Evolutionary conservation across 495 filamentous ascomycete genomes (phyloP), one percentile per base, ranked within the genome.

Genomic region (Haplographium delicatum): DNA sequence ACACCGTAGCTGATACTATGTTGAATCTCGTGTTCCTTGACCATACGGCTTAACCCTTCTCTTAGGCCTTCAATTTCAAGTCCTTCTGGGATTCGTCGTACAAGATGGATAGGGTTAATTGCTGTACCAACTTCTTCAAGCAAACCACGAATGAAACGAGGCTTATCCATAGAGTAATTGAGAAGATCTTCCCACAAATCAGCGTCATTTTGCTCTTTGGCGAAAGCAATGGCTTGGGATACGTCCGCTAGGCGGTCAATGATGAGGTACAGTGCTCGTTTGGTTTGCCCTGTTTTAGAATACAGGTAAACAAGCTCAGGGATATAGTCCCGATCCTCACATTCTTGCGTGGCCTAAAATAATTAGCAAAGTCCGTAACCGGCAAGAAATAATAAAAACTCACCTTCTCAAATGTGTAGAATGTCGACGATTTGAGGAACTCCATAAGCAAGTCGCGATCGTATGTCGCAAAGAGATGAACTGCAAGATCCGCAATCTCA

Each of bases 141-240:
- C 6, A 98, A 71, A 2, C 87, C 94, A 15, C 88, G 83, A 49
- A 98, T 96, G 69, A 98, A 98, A 11, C 78, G 78, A 0, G 93
- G 93, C 56, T 95, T 95, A 65, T 95, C 88, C 94, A 98, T 97
- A 19, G 81, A 85, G 69, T 96, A 96, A 51, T 90, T 80, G 18
- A 98, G 81, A 8, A 98, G 76, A 59, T 98, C 93, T 54, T 95
- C 84, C 93, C 93, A 98, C 0, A 98, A 76, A 57, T 91, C 87
- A 0, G 81, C 80, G 51, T 97, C 91, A 50, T 90, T 79, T 63
- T 96, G 90, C 39, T 88, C 83, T 65, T 96, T 95, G 41, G 90
- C 89, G 54, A 97, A 98, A 6, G 84, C 76, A 54, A 98, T 97
- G 38, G 93, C 93, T 50, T 89, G 86, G 4, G 82, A 85, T 35